Base-by-base conservation (phyloP, 2,329 filamentous ascomycete species). In the Diaporthe capsici region DNA sequence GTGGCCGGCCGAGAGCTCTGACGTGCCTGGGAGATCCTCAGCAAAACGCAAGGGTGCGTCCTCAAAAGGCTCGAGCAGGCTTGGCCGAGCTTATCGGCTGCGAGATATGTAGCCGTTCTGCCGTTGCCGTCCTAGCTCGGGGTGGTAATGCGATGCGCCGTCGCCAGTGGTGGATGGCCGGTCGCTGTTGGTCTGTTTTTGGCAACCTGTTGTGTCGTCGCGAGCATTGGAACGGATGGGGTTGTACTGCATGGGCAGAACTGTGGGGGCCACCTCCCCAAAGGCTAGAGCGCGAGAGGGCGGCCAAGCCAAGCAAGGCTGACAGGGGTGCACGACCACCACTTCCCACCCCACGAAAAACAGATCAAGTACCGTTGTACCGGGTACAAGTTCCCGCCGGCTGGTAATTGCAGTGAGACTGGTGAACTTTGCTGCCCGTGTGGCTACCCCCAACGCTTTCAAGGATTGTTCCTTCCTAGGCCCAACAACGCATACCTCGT, bases 91-190 rank as follows among this genome's bases (percentile, higher is more conserved):
- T 77, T 77, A 75, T 77, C 71, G 49, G n/a, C 28, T 53, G 49
- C 34, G 49, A 70, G 70, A 77, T 77, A 77, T 42, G 63, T 77
- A 77, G 76, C 76, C 73, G 70, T 71, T 75, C 73, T 57, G 76
- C 76, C 73, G 70, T 71, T 75, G 76, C 61, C n/a, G 42, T 61
- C 61, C 61, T 71, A 75, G 44, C 49, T 70, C 37, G 49, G 65
- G 34, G 28, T n/a, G 49, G 15, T 28, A 31, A 70, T 42, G 65
- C 47, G 34, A 70, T 42, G 65, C 65, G 47, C 47, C 65, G 22
- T 70, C n/a, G 49, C 47, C 34, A 68, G 49, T 55, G 31, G 47
- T 53, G 28, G 31, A 4, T 37, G 28, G 58, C 20, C 17, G 20
- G 61, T 31, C 28, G 61, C 25, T 34, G 61, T 10, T 49, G 42